phyloP scores from a whole-genome alignment of 352 stramenopile genomes.

The Pseudoperonospora humuli region DNA sequence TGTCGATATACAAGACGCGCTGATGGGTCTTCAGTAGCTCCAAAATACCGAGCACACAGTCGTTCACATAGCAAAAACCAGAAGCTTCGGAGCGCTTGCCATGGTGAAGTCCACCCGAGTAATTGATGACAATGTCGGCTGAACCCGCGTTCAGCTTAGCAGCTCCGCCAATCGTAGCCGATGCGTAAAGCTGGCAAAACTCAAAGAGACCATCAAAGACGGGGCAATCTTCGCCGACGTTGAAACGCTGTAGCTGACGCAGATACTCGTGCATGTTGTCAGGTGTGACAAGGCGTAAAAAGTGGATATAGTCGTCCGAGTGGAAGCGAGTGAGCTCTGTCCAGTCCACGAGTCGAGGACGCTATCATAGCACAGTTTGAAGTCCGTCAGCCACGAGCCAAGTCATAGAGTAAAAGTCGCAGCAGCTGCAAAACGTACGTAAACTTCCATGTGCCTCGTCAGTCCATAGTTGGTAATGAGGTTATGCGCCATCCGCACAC shows the following conservation, averaged over 20 bases:
- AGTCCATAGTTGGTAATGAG: slow-evolving; percentile 99
- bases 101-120: slow-evolving; percentile 97
- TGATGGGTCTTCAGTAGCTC: slow-evolving; percentile 96
- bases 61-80: slow-evolving; percentile 99
- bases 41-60: slow-evolving; percentile 97
- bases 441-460: slow-evolving; percentile 99
- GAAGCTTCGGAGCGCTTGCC: slow-evolving; percentile 98
- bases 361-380: slow-evolving; percentile 30
- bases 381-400: slow-evolving; percentile 9
- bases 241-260: slow-evolving; percentile 92
- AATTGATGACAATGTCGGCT: slow-evolving; percentile 99
- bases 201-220: slow-evolving; percentile 99
- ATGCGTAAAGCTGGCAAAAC: slow-evolving; percentile 98
- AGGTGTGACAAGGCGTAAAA: slow-evolving; percentile 95
- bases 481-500: slow-evolving; percentile 99
- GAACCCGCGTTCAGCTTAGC: slow-evolving; percentile 93
- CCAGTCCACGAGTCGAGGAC: slow-evolving; percentile 92
- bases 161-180: slow-evolving; percentile 93
- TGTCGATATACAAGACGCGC: slow-evolving; percentile 99
- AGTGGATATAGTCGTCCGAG: slow-evolving; percentile 99
- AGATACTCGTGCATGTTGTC: slow-evolving; percentile 98
- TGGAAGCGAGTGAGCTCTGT: slow-evolving; percentile 98
- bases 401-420: background rate
- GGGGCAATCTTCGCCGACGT: slow-evolving; percentile 99
- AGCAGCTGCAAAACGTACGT: slow-evolving; percentile 53